A percentile compares a stretch with the other conserved stretches of the same genome.
These are phyloP conservation scores for Ormosia semicastrata DNA, from an alignment of 306 rosid genomes.

Conservation along the genomic window DNA sequence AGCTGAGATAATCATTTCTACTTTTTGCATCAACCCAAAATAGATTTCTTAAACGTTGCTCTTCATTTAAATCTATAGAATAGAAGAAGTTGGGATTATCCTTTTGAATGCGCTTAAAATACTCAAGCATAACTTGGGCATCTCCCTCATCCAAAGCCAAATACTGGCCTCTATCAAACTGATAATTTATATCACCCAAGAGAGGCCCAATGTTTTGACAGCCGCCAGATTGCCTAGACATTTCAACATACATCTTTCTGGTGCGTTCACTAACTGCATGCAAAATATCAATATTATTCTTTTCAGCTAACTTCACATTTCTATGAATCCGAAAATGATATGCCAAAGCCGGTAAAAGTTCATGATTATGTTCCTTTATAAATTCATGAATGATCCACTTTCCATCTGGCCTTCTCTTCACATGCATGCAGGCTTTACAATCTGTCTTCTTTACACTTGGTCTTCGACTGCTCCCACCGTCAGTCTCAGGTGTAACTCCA, in stretches of 20 bases:
- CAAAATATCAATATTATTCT: constrained; percentile 89
- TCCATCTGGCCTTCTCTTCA: constrained; percentile 83
- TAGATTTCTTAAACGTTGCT: constrained; percentile 79
- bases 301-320: constrained; percentile 90
- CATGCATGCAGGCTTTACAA: constrained; percentile 98
- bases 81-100: constrained; percentile 82
- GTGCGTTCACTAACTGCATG: constrained; percentile 95
- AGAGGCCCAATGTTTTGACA: constrained; percentile 43
- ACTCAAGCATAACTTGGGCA: constrained; percentile 80
- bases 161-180: constrained; percentile 63
- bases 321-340: constrained; percentile 94
- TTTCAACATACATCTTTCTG: constrained; percentile 88
- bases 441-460: constrained; percentile 94
- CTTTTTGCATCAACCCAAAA: constrained; percentile 93
- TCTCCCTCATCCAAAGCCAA: constrained; percentile 91
- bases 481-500: constrained; percentile 89
- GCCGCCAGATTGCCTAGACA: constrained; percentile 80
- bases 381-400: constrained; percentile 93
- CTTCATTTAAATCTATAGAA: constrained; percentile 81
- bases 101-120: constrained; percentile 80
- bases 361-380: constrained; percentile 93
- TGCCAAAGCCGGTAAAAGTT: constrained; percentile 89
- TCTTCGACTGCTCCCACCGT: constrained; percentile 77
- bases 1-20: constrained; percentile 67
- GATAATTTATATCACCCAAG: constrained; percentile 39